Evolutionary conservation across 192 early-diverging fungal genomes (phyloP).

Genomic region (Funneliformis mosseae): DNA sequence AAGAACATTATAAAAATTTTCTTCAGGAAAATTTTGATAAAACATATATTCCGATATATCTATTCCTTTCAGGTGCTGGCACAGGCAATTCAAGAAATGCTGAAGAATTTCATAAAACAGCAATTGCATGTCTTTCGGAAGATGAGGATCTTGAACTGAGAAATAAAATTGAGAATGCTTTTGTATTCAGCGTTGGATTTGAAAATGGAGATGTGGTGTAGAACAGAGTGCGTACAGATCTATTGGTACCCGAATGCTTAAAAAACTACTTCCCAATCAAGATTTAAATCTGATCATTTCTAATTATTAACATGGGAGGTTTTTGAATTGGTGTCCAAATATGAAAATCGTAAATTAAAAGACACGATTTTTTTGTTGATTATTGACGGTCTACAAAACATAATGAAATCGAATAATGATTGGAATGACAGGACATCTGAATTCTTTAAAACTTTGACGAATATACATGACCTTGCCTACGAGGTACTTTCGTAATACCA

Average conservation of each 20-base stretch:
- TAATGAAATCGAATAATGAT: constrained; percentile 24
- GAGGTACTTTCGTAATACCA: constrained; percentile 23
- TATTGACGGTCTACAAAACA: constrained; percentile 24
- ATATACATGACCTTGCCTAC: constrained; percentile 16
- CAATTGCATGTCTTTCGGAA: constrained; percentile 14
- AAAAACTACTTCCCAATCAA: constrained; percentile 25
- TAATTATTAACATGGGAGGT: constrained; percentile 15
- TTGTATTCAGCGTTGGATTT: constrained; percentile 27
- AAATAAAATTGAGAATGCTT: constrained; percentile 16
- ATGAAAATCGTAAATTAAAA: constrained; percentile 22
- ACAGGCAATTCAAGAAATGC: constrained; percentile 36
- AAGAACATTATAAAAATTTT: no score
- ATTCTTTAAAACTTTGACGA: constrained; percentile 12
- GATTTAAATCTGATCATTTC: background rate
- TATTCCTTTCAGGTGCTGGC: constrained; percentile 35
- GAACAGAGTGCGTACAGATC: background rate
- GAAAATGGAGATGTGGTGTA: constrained; percentile 15
- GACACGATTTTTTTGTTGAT: constrained; percentile 12
- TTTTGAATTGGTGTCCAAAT: constrained; percentile 17
- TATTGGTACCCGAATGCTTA: constrained; percentile 29
- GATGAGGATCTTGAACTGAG: constrained; percentile 5
- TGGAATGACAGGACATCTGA: constrained; percentile 3
- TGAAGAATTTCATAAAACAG: constrained; percentile 30
- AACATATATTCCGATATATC: constrained; percentile 26
- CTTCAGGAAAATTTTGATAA: constrained; percentile 9